Base-by-base conservation (phyloP, 768 basidiomycete species). In the Tylopilus felleus region DNA sequence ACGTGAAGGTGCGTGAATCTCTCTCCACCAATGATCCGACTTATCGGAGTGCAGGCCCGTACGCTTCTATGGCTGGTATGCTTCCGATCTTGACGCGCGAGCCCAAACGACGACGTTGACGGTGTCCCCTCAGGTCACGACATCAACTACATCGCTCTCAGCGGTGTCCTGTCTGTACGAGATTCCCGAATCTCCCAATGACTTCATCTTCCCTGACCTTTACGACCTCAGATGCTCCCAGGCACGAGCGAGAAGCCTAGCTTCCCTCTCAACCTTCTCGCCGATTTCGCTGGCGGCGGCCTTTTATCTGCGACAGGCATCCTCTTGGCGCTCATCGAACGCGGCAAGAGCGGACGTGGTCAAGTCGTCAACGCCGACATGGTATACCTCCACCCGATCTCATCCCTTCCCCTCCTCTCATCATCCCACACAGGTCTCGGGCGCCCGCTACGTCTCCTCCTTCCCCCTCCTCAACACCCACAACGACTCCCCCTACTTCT, bases 251-350 rank as follows among this genome's bases (percentile, higher is more conserved):
- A 80, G 12, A 86, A 84, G 59, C 90, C 90, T 0, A 71, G 69
- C 33, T 87, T 86, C 53, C 91, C 90, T 8, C 67, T 88, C 39
- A 93, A 93, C 61, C 64, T 92, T 14, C 75, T 93, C 6, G 89
- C 84, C 12, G 91, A 92, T 63, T 92, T 93, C 68, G 91, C 86
- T 1, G 90, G 89, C 3, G 90, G 90, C 5, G 89, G 90, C 8
- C 66, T 90, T 27, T 78, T 82, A 56, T 90, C 86, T 56, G 87
- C 79, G 0, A 67, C 82, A 23, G 88, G 90, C 6, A 83, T 92
- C 48, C 75, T 93, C 12, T 75, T 91, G 8, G 90, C 91, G 1
- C 73, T 93, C 13, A 63, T 90, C 29, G 86, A 90, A 58, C 80
- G 89, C 43, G 73, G 71, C 25, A 78, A 69, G 55, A 89, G 78